phyloP scores from a whole-genome alignment of 768 basidiomycete genomes.

The Rubroboletus satanas region DNA sequence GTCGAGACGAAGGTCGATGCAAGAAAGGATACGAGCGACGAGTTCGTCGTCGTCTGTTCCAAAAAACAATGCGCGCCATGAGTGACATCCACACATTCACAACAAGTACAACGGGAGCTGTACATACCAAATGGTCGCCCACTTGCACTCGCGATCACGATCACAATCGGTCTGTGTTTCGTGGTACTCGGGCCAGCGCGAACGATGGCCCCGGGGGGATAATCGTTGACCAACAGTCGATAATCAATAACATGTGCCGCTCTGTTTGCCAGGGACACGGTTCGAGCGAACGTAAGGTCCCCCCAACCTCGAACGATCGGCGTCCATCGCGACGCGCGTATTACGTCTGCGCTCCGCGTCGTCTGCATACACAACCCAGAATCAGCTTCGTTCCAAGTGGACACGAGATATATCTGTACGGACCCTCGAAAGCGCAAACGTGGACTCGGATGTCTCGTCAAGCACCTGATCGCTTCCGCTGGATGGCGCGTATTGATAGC shows the following conservation, averaged over 20 bases:
- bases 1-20: slow-evolving; percentile 2
- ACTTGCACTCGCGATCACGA: neutral
- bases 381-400: neutral
- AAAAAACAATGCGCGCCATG: neutral
- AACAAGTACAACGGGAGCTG: neutral
- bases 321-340: neutral
- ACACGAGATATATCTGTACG: neutral
- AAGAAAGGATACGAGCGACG: slow-evolving; percentile 2
- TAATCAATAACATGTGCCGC: slow-evolving; percentile 1
- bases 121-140: slow-evolving; percentile 15
- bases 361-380: neutral
- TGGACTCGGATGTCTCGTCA: neutral
- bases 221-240: neutral
- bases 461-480: neutral
- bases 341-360: neutral
- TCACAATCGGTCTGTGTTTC: neutral
- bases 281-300: neutral
- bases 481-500: neutral
- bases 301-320: slow-evolving; percentile 5
- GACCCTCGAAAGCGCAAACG: slow-evolving; percentile 4
- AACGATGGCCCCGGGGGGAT: neutral
- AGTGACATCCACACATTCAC: neutral
- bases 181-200: neutral
- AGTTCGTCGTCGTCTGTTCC: slow-evolving; percentile 10
- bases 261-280: neutral